Conservation (phyloP, 2,329 filamentous ascomycete genomes). For the Emmonsiellopsis sp. region DNA sequence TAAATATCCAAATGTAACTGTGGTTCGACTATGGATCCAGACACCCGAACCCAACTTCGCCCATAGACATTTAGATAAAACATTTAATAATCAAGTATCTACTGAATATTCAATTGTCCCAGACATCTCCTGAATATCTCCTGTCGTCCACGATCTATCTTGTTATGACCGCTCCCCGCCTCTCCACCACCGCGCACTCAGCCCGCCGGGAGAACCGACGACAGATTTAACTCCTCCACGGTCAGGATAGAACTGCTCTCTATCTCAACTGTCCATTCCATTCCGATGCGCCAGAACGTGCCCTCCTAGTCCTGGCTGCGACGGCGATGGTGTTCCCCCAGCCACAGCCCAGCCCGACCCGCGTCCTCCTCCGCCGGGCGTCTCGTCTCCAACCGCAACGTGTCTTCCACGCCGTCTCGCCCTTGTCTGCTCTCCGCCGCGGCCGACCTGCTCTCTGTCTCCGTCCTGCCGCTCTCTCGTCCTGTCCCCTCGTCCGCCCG, state of each 20-base stretch:
- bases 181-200: neutral
- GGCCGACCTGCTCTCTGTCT: conserved; percentile 9
- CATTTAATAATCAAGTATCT: neutral
- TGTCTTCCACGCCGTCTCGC: conserved; percentile 2
- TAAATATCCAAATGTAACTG: neutral
- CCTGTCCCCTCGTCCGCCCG: conserved; percentile 1
- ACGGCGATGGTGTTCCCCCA: conserved; percentile 15
- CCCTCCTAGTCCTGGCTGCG: neutral
- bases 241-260: neutral
- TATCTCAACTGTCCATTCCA: too few species aligned
- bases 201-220: neutral
- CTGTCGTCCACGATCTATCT: neutral
- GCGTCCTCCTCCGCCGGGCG: neutral
- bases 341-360: conserved; percentile 9
- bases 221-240: neutral
- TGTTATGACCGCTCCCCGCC: neutral
- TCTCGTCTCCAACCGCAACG: neutral
- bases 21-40: neutral
- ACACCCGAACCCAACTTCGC: neutral
- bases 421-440: conserved; percentile 4
- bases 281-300: too few species aligned
- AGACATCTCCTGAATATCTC: neutral
- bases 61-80: neutral
- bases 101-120: neutral
- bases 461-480: conserved; percentile 9